Evolutionary conservation across 1,284 basidiomycete genomes (phyloP), one percentile per base, ranked within the genome.

Genomic region (Boletus semigastroideus): DNA sequence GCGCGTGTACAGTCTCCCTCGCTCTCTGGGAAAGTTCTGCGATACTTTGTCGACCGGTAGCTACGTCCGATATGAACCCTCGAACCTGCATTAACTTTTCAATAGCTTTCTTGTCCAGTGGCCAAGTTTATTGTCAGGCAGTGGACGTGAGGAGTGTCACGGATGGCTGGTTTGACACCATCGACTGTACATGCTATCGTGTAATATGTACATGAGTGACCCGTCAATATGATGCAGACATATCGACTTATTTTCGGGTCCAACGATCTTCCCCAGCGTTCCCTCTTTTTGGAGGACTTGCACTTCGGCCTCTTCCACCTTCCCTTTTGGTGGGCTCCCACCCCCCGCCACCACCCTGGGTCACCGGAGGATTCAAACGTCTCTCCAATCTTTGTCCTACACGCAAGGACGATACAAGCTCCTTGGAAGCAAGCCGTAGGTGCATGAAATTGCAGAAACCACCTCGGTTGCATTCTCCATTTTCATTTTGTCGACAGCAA

Each of bases 371-470:
- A 63, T 92, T 79, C 31, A 88, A 62, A 54, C 86, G 82, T 48
- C 94, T 77, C 60, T 96, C 93, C 20, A 95, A 61, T 42, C 90
- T 77, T 68, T 98, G 94, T 28, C 92, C 91, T 45, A 84, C 84
- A 28, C 87, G 83, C 47, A 98, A 74, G 16, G 87, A 84, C 39
- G 80, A 82, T 2, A 94, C 87, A 9, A 96, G 81, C 6, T 89
- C 83, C 64, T 87, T 86, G 36, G 90, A 90, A 25, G 93, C 91
- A 36, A 94, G 81, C 25, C 92, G 84, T 25, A 98, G 76, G 74
- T 99, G 96, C 94, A 98, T 98, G 68, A 99, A 99, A 73, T 99
- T 99, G 76, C 96, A 99, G 74, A 98, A 95, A 2, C 94, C 94
- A 48, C 94, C 94, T 48, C 94, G 85, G 65, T 94, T 94, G 69